These are phyloP conservation scores for Diaporthe ampelina DNA, from an alignment of 2,329 filamentous ascomycete genomes.

Conservation along the genomic window DNA sequence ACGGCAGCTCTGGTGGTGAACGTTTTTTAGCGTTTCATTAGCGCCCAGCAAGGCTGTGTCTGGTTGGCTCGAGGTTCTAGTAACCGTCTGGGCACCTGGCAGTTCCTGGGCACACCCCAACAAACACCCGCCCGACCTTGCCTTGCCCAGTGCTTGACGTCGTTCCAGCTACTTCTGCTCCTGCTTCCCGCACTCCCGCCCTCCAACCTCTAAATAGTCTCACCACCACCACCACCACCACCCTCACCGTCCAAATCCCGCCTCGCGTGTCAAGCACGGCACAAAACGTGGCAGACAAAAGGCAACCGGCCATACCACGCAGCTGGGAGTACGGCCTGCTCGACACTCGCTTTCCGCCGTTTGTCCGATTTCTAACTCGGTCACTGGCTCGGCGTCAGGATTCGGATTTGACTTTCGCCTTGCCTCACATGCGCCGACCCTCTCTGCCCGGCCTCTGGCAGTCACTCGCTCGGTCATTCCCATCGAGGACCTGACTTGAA, in stretches of 20 bases:
- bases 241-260: not conserved
- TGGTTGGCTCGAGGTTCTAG: constrained; percentile 8
- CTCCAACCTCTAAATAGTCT: not conserved
- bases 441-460: constrained; percentile 25
- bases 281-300: constrained; percentile 24
- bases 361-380: constrained; percentile 9
- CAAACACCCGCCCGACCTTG: constrained; percentile 2
- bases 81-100: constrained; percentile 20
- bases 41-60: not conserved
- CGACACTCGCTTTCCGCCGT: constrained; percentile 11
- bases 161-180: constrained; percentile 18
- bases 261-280: constrained; percentile 17
- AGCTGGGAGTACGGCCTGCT: constrained; percentile 12
- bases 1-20: constrained; percentile 2
- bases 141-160: constrained; percentile 20
- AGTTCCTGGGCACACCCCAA: constrained; percentile 18
- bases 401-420: constrained; percentile 9
- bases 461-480: constrained; percentile 15
- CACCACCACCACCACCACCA: not conserved
- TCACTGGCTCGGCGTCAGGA: constrained; percentile 1
- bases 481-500: constrained; percentile 12
- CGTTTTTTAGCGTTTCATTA: constrained; percentile 1
- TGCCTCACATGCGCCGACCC: constrained; percentile 22
- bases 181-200: constrained; percentile 1
- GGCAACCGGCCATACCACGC: constrained; percentile 13